Evolutionary conservation across 176 grass and related monocot species (phyloP).

Genomic region (Typha latifolia): DNA sequence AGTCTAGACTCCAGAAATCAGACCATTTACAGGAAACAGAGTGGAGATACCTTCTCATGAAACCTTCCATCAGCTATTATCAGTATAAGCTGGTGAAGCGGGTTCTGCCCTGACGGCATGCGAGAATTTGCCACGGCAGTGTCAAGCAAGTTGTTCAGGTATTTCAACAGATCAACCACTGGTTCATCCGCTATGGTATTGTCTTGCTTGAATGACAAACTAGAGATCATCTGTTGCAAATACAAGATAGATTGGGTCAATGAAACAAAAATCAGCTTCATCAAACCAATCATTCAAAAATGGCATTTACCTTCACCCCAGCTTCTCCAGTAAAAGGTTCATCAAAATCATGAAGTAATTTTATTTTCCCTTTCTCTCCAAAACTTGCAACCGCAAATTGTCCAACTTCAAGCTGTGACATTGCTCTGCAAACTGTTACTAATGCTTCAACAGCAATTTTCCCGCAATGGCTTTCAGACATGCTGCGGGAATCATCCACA

Average conservation of each 20-base stretch:
- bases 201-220: slow-evolving; percentile 91
- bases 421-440: slow-evolving; percentile 81
- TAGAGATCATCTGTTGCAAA: slow-evolving; percentile 65
- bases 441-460: slow-evolving; percentile 78
- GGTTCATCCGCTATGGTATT: slow-evolving; percentile 82
- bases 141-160: slow-evolving; percentile 79
- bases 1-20: neutral
- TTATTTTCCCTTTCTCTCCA: slow-evolving; percentile 72
- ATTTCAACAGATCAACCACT: slow-evolving; percentile 73
- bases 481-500: slow-evolving; percentile 84
- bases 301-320: slow-evolving; percentile 51
- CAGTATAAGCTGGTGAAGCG: slow-evolving; percentile 72
- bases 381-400: slow-evolving; percentile 91
- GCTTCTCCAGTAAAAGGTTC: slow-evolving; percentile 78
- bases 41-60: slow-evolving; percentile 61
- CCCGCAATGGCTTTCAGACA: slow-evolving; percentile 85
- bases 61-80: slow-evolving; percentile 89
- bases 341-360: slow-evolving; percentile 88
- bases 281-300: neutral
- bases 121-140: slow-evolving; percentile 53
- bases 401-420: slow-evolving; percentile 93
- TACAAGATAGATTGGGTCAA: slow-evolving; percentile 10
- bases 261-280: neutral
- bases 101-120: slow-evolving; percentile 79
- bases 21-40: slow-evolving; percentile 12